Conservation (phyloP, 2,329 filamentous ascomycete genomes). For the Alternaria arbusti region DNA sequence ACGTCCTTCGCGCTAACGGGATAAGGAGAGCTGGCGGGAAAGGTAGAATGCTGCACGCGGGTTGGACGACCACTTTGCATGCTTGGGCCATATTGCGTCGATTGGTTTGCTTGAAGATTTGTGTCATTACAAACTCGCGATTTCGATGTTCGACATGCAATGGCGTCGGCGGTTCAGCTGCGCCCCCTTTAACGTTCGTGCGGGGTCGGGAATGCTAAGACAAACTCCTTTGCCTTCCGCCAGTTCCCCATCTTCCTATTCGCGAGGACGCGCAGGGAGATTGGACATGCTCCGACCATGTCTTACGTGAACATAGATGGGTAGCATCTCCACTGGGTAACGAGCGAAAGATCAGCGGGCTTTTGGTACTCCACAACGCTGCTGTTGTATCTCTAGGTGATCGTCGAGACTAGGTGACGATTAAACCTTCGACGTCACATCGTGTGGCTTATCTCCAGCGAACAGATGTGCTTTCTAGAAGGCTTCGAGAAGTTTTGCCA, state of each 20-base stretch:
- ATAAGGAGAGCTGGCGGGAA: not conserved
- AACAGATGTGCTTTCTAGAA: conserved; percentile 1
- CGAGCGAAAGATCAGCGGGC: not conserved
- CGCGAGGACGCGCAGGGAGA: not conserved
- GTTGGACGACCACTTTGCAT: not conserved
- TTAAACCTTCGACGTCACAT: not conserved
- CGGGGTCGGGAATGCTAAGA: not conserved
- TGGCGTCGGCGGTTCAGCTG: not conserved
- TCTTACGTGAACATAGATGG: not conserved
- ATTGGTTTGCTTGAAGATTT: not conserved
- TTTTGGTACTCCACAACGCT: not conserved
- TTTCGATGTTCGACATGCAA: not conserved
- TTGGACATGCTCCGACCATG: not conserved
- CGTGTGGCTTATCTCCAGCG: not conserved
- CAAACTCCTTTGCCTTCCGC: not conserved
- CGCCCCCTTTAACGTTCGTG: not conserved
- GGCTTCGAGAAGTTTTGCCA: conserved; percentile 9
- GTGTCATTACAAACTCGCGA: not conserved
- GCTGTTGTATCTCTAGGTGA: not conserved
- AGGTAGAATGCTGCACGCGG: not conserved
- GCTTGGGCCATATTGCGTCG: not conserved
- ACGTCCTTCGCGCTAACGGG: not conserved
- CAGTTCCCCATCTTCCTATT: not conserved
- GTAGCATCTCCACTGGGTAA: not conserved
- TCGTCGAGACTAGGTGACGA: not conserved